A percentile compares a stretch with the other conserved stretches of the same genome.
These are phyloP conservation scores for Micromonas pusilla DNA, from an alignment of 139 green algal genomes.

Conservation along the genomic window DNA sequence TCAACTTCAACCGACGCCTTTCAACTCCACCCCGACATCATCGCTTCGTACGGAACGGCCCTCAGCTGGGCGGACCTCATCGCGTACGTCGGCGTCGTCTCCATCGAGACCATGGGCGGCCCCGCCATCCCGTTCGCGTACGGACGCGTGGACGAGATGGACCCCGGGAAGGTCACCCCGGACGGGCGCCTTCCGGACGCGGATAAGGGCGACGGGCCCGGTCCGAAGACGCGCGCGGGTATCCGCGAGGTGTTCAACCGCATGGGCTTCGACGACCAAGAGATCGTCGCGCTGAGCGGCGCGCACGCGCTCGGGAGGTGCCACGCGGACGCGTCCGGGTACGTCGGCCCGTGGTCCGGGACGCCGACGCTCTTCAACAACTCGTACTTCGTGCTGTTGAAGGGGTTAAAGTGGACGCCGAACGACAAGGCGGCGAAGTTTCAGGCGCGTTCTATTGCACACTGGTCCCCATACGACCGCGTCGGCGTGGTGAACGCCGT, in stretches of 20 bases:
- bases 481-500: too few relatives aligned
- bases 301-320: constrained; percentile 78
- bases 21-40: too few relatives aligned
- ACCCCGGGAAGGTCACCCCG: constrained; percentile 34
- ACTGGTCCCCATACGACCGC: too few relatives aligned
- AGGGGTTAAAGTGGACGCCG: constrained; percentile 59
- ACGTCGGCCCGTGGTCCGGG: constrained; percentile 54
- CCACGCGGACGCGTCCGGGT: constrained; percentile 77
- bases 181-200: constrained; percentile 77
- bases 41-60: too few relatives aligned
- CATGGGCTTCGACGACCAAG: constrained; percentile 78
- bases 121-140: constrained; percentile 20
- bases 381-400: constrained; percentile 66
- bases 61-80: constrained; percentile 64
- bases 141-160: constrained; percentile 35
- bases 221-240: constrained; percentile 27
- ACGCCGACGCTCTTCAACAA: constrained; percentile 79
- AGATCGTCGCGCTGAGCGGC: constrained; percentile 80
- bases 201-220: constrained; percentile 39
- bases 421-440: constrained; percentile 16
- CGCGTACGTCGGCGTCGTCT: constrained; percentile 72
- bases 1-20: too few relatives aligned
- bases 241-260: constrained; percentile 79
- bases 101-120: constrained; percentile 69
- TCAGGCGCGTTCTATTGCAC: too few relatives aligned